Percentiles rank a stretch among this genome's conserved stretches.
Conservation (phyloP, 352 stramenopile species). For the Blastocystis sp. region DNA sequence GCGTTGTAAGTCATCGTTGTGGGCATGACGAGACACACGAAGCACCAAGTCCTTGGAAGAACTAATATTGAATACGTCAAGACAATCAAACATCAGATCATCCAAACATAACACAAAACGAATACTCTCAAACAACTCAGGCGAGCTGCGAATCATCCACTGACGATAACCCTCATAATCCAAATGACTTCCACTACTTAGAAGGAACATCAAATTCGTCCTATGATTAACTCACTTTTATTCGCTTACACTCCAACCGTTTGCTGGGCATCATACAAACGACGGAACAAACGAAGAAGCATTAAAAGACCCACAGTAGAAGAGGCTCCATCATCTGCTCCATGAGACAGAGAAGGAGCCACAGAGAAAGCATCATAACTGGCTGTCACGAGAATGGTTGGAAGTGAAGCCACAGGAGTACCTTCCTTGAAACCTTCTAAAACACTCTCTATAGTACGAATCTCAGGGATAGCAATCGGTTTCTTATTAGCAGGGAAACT, state of each 20-base stretch:
- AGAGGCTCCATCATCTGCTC: neutral
- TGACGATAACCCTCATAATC: constrained; percentile 64
- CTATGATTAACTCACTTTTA: neutral
- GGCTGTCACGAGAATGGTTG: constrained; percentile 54
- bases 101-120: constrained; percentile 57
- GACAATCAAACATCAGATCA: neutral
- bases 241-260: constrained; percentile 7
- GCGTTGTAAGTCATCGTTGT: constrained; percentile 9
- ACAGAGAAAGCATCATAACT: constrained; percentile 56
- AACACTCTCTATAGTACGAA: constrained; percentile 35
- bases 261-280: constrained; percentile 42
- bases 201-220: constrained; percentile 48
- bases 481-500: constrained; percentile 23
- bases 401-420: constrained; percentile 6
- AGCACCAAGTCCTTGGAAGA: neutral
- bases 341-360: constrained; percentile 28
- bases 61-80: neutral
- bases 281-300: constrained; percentile 28
- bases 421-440: constrained; percentile 23
- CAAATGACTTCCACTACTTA: constrained; percentile 16
- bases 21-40: neutral
- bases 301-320: constrained; percentile 22
- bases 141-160: constrained; percentile 50
- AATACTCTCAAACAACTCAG: constrained; percentile 18
- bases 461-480: constrained; percentile 16